Conservation (phyloP, 805 yeast genomes). For the Jamesozyma rosinii region DNA sequence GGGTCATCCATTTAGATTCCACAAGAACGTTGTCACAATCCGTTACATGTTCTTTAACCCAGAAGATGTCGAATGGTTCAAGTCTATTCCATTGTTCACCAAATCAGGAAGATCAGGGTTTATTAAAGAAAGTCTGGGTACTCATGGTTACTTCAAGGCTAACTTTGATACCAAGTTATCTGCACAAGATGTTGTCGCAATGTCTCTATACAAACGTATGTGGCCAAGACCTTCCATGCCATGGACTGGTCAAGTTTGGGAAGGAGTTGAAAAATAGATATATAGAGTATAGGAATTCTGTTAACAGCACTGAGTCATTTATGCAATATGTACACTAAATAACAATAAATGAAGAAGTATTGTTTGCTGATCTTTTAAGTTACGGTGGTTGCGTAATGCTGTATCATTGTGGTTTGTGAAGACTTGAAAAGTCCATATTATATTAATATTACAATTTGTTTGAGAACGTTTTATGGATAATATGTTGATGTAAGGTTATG, state of each 20-base stretch:
- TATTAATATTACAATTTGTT: too few species aligned
- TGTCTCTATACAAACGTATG: slow-evolving; percentile 86
- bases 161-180: slow-evolving; percentile 83
- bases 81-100: slow-evolving; percentile 85
- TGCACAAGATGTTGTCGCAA: slow-evolving; percentile 87
- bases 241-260: slow-evolving; percentile 19
- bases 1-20: slow-evolving; percentile 92
- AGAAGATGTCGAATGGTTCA: slow-evolving; percentile 81
- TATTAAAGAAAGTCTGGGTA: slow-evolving; percentile 91
- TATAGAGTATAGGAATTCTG: neutral
- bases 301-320: neutral
- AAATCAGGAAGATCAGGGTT: slow-evolving; percentile 89
- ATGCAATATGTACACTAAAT: neutral
- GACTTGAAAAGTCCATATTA: too few species aligned
- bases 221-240: slow-evolving; percentile 60
- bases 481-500: too few species aligned
- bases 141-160: slow-evolving; percentile 97
- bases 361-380: too few species aligned
- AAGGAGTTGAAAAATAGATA: neutral
- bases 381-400: too few species aligned
- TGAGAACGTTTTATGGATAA: too few species aligned
- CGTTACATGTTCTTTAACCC: slow-evolving; percentile 95
- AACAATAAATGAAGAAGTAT: neutral
- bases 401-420: too few species aligned
- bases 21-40: slow-evolving; percentile 81